Evolutionary conservation across 345 rosid species (phyloP), one percentile per base, ranked within the genome.

Genomic region (Pugionium dolabratum): DNA sequence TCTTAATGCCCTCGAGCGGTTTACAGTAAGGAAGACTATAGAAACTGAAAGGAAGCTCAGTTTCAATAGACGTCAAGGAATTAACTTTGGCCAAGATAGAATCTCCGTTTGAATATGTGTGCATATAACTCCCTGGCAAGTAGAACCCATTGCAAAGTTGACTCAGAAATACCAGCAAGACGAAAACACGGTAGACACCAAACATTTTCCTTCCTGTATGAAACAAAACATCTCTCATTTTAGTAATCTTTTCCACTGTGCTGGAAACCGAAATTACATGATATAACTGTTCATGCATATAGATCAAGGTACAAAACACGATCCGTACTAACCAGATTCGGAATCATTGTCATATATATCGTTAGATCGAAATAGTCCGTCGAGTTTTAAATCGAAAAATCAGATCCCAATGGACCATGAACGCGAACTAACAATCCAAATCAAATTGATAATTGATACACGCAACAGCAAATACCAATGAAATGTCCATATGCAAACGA

Each of bases 91-190:
- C 89, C 27, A 1, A n/a, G 50, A 93, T 79, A 3, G 34, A 0
- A 4, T 86, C 88, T 1, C 72, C 62, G 1, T 77, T 64, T 0
- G 92, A 84, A 74, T 85, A 90, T 0, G 91, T 90, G 54, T 74
- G 84, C 96, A 89, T 89, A 69, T 91, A 86, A 78, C 96, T 89
- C 66, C 98, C 95, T 0, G 98, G 95, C 44, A 89, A 65, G 70
- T 89, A 89, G 69, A 91, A 91, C 49, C 95, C 96, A 81, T 75
- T 42, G 76, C 88, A 84, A 59, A 53, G 61, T 45, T 75, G 72
- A 7, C 46, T 32, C 44, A 79, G 77, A 50, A 85, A 63, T 67
- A 84, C 54, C 78, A 79, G 46, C 56, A 80, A 33, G n/a, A 83
- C 32, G 59, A 78, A 71, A 73, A 78, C 69, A 77, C 80, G 69